Percentiles rank a stretch among this genome's conserved stretches.
phyloP scores from a whole-genome alignment of 2,329 filamentous ascomycete genomes.

The Sporothrix inflata region DNA sequence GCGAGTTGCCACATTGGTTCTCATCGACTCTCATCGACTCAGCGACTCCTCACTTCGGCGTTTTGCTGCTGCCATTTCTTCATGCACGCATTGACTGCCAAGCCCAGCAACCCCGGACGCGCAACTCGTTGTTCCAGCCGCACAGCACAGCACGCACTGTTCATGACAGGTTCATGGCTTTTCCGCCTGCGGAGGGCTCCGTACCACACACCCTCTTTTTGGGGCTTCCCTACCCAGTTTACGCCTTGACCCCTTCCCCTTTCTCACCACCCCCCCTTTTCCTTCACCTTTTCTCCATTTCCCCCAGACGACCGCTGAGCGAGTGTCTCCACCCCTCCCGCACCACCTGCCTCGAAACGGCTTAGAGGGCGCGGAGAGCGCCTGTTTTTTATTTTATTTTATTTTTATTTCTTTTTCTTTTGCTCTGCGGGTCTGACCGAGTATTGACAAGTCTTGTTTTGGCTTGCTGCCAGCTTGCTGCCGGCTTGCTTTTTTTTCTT shows the following conservation, averaged over 20 bases:
- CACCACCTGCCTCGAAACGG: not conserved
- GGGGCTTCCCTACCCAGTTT: not conserved
- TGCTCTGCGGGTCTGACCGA: not conserved
- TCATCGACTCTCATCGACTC: not conserved
- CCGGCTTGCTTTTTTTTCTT: too few relatives aligned
- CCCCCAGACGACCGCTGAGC: not conserved
- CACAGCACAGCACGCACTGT: not conserved
- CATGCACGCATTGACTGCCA: not conserved
- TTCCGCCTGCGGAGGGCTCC: not conserved
- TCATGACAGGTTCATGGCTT: not conserved
- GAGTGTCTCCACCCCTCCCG: not conserved
- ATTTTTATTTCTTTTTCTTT: not conserved
- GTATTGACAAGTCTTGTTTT: too few relatives aligned
- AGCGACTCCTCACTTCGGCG: not conserved
- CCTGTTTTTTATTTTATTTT: not conserved
- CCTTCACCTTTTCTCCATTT: not conserved
- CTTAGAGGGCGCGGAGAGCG: not conserved
- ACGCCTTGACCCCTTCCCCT: not conserved
- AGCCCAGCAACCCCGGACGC: not conserved
- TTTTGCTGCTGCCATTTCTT: not conserved
- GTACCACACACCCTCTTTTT: constrained; percentile 1
- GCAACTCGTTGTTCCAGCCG: not conserved
- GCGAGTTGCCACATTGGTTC: not conserved
- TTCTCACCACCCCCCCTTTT: not conserved
- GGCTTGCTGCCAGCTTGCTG: too few relatives aligned